Evolutionary conservation across 2,329 filamentous ascomycete species (phyloP).

Genomic region (Pyricularia pennisetigena): DNA sequence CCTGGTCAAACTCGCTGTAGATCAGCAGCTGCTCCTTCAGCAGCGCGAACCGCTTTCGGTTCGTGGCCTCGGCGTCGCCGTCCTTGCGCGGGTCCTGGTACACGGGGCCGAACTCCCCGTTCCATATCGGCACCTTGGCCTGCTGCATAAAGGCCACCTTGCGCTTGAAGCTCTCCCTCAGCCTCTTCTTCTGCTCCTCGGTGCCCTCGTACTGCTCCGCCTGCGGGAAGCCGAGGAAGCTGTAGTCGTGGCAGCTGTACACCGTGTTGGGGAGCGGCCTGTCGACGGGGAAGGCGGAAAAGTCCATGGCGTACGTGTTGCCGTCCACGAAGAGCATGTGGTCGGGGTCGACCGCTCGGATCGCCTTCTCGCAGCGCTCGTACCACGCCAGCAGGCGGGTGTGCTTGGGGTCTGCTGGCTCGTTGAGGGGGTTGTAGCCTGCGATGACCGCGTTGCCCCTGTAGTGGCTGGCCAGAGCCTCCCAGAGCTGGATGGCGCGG

Average conservation of each 20-base stretch:
- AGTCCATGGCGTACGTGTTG: slow-evolving; percentile 45
- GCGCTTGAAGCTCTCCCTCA: slow-evolving; percentile 23
- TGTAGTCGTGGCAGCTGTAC: slow-evolving; percentile 45
- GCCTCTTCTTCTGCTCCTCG: slow-evolving; percentile 24
- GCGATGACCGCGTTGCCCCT: slow-evolving; percentile 20
- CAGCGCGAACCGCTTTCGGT: slow-evolving; percentile 24
- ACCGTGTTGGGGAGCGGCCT: slow-evolving; percentile 35
- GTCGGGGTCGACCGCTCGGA: slow-evolving; percentile 26
- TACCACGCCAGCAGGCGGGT: slow-evolving; percentile 20
- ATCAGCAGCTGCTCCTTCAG: slow-evolving; percentile 24
- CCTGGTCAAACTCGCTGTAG: slow-evolving; percentile 15
- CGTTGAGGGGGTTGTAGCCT: slow-evolving; percentile 21
- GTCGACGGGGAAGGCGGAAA: slow-evolving; percentile 24
- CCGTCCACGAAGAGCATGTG: slow-evolving; percentile 41
- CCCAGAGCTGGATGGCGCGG: slow-evolving; percentile 27
- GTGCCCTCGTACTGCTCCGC: slow-evolving; percentile 22
- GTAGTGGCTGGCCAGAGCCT: slow-evolving; percentile 25
- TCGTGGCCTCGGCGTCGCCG: slow-evolving; percentile 22
- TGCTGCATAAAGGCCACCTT: slow-evolving; percentile 29
- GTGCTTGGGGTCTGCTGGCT: slow-evolving; percentile 14
- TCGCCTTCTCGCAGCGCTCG: slow-evolving; percentile 23
- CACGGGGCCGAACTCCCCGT: slow-evolving; percentile 35
- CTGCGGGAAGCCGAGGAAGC: slow-evolving; percentile 36
- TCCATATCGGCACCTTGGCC: slow-evolving; percentile 28
- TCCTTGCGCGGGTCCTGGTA: slow-evolving; percentile 24